phyloP scores from a whole-genome alignment of 2,329 filamentous ascomycete genomes.

The Microascus cirrosus region DNA sequence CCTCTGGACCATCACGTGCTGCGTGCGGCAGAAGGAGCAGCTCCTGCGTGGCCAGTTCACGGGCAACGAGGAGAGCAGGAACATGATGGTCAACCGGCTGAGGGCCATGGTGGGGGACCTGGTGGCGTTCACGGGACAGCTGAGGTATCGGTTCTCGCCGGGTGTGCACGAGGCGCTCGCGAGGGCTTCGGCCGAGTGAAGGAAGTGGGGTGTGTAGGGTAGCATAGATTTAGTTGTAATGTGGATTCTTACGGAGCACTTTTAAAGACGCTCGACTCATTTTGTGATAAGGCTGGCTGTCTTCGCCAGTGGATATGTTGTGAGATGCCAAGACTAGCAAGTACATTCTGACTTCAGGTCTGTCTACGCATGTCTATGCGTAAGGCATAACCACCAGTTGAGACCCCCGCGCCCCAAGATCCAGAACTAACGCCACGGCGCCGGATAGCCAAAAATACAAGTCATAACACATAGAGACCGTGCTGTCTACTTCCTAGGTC shows the following conservation, averaged over 20 bases:
- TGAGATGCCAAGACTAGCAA: too few relatives aligned
- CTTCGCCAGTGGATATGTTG: too few relatives aligned
- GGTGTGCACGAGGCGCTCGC: conserved; percentile 83
- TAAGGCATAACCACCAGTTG: too few relatives aligned
- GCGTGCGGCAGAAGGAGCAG: conserved; percentile 64
- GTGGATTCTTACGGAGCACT: neutral
- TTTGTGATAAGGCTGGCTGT: too few relatives aligned
- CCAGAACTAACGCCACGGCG: too few relatives aligned
- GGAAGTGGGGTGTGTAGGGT: neutral
- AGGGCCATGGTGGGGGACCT: conserved; percentile 77
- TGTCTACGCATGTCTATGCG: too few relatives aligned
- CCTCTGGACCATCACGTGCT: conserved; percentile 87
- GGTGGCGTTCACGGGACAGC: conserved; percentile 86
- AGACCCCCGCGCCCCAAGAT: too few relatives aligned
- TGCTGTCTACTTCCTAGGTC: neutral
- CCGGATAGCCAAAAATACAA: too few relatives aligned
- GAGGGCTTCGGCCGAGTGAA: conserved; percentile 60
- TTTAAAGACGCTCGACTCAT: too few relatives aligned
- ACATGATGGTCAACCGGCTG: conserved; percentile 56
- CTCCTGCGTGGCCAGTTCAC: conserved; percentile 63
- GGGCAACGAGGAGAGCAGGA: conserved; percentile 54
- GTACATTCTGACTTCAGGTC: too few relatives aligned
- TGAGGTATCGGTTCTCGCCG: conserved; percentile 81
- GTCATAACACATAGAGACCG: too few relatives aligned
- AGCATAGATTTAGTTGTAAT: neutral